These are phyloP conservation scores for Parmelia sp. DNA, from an alignment of 495 filamentous ascomycete genomes.

Conservation along the genomic window DNA sequence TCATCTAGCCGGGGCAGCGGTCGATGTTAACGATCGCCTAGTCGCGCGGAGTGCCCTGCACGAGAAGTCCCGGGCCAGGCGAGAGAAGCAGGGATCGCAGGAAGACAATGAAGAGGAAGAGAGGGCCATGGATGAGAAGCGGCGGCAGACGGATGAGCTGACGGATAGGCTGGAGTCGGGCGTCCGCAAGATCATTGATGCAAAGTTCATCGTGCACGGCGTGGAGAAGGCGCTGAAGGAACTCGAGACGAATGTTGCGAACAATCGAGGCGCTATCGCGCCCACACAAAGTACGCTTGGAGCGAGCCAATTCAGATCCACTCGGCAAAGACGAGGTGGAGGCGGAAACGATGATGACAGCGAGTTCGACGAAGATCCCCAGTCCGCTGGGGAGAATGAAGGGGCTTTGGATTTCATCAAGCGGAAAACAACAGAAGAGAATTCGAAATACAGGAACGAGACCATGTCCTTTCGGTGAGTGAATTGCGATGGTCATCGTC, in stretches of 20 bases:
- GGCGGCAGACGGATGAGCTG: conserved; percentile 31
- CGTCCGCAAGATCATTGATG: conserved; percentile 39
- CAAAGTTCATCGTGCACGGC: conserved; percentile 31
- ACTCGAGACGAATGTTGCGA: conserved; percentile 31
- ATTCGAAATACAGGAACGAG: conserved; percentile 30
- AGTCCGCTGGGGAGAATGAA: conserved; percentile 26
- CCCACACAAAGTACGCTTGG: conserved; percentile 29
- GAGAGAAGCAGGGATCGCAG: conserved; percentile 20
- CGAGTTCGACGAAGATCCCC: conserved; percentile 29
- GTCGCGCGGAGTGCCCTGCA: conserved; percentile 29
- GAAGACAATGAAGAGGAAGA: conserved; percentile 15
- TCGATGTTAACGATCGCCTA: conserved; percentile 43
- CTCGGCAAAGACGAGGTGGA: conserved; percentile 24
- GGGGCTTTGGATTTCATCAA: conserved; percentile 28
- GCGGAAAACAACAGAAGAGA: conserved; percentile 28
- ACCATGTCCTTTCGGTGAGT: conserved; percentile 14
- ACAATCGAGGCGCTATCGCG: conserved; percentile 15
- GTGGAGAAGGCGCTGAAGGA: conserved; percentile 32
- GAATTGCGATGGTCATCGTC: neutral
- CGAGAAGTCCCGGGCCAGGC: conserved; percentile 20
- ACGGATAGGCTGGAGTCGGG: conserved; percentile 37
- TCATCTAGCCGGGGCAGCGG: conserved; percentile 39
- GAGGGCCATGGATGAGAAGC: conserved; percentile 20
- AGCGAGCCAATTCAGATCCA: conserved; percentile 19
- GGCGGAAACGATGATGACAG: conserved; percentile 29